Evolutionary conservation across 164 flowering plant species (phyloP).

Genomic region (Pachysandra terminalis): DNA sequence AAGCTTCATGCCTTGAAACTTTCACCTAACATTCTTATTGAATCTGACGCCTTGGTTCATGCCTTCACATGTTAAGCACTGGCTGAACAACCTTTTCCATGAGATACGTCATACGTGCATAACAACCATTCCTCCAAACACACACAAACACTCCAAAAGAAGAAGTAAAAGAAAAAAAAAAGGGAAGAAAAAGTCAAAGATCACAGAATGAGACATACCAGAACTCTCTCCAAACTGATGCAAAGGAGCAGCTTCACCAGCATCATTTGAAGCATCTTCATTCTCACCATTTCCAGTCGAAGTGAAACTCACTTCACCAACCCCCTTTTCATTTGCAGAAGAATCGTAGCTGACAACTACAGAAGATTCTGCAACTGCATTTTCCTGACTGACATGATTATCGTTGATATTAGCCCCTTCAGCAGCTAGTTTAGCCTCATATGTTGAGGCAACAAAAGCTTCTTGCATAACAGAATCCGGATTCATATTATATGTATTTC

Average conservation of each 20-base stretch:
- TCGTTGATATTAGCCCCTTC: constrained; percentile 10
- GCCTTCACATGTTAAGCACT: too few species aligned
- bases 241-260: constrained; percentile 32
- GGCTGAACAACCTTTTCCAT: too few species aligned
- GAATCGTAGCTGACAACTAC: constrained; percentile 34
- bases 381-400: constrained; percentile 26
- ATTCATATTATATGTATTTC: constrained; percentile 21
- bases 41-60: too few species aligned
- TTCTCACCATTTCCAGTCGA: constrained; percentile 35
- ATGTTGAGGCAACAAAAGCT: constrained; percentile 17
- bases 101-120: too few species aligned
- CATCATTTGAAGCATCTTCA: constrained; percentile 46
- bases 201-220: constrained; percentile 35
- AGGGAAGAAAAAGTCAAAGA: background rate
- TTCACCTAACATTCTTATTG: too few species aligned
- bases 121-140: too few species aligned
- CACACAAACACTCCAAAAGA: too few species aligned
- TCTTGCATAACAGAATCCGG: constrained; percentile 34
- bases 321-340: constrained; percentile 44
- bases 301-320: constrained; percentile 22
- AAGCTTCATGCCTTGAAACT: too few species aligned
- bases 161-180: too few species aligned
- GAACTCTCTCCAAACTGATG: constrained; percentile 44
- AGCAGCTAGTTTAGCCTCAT: constrained; percentile 22
- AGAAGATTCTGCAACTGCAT: constrained; percentile 28